A percentile compares a stretch with the other conserved stretches of the same genome.
These are phyloP conservation scores for Piromyces finnis DNA, from an alignment of 192 early-diverging fungal species.

Conservation along the genomic window DNA sequence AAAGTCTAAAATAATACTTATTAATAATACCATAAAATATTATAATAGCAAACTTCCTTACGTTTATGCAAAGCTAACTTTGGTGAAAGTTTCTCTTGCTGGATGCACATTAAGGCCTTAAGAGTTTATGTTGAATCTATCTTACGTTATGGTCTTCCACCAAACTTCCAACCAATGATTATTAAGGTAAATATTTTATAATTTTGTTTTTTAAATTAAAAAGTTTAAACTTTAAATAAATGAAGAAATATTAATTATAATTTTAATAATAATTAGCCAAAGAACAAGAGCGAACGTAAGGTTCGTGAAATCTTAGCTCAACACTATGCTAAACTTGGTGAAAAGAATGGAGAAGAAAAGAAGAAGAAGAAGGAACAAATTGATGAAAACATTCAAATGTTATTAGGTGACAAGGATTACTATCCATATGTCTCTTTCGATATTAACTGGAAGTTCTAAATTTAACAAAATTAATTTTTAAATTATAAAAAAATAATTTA, in stretches of 20 bases:
- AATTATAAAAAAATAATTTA: neutral
- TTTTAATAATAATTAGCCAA: slow-evolving; percentile 23
- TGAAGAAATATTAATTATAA: too few species aligned
- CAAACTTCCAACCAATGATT: slow-evolving; percentile 65
- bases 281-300: slow-evolving; percentile 64
- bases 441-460: slow-evolving; percentile 23
- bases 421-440: slow-evolving; percentile 74
- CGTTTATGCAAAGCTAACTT: slow-evolving; percentile 87
- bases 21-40: neutral
- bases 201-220: slow-evolving; percentile 5
- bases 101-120: slow-evolving; percentile 88
- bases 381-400: slow-evolving; percentile 62
- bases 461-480: neutral
- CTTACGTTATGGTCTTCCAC: slow-evolving; percentile 90
- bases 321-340: slow-evolving; percentile 68
- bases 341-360: slow-evolving; percentile 7
- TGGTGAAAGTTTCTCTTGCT: slow-evolving; percentile 77
- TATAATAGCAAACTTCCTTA: slow-evolving; percentile 37
- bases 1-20: too few species aligned
- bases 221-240: too few species aligned
- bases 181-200: slow-evolving; percentile 30
- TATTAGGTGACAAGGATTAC: slow-evolving; percentile 74
- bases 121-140: slow-evolving; percentile 93
- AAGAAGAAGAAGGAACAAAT: slow-evolving; percentile 30
- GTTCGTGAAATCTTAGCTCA: slow-evolving; percentile 53